Evolutionary conservation across 495 filamentous ascomycete genomes (phyloP), one percentile per base, ranked within the genome.

Genomic region (Hypoxylon fragiforme): DNA sequence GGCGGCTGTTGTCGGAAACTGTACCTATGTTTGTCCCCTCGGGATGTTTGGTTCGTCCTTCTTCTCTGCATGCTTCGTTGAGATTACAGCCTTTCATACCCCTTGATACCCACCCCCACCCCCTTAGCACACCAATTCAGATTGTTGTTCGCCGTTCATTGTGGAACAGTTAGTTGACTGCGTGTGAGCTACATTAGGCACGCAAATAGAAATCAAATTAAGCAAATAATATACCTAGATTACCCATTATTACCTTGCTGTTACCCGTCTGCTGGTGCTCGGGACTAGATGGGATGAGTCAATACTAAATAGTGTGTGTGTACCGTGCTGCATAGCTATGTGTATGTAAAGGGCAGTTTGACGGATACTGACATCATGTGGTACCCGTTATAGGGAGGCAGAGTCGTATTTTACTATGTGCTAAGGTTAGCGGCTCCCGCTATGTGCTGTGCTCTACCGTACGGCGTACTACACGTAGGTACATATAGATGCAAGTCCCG

Each of bases 71-170:
- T 40, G 41, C 26, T 48, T 40, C 48, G 31, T 42, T 50, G 46
- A 51, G 46, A 56, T 52, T 56, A 47, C 42, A 48, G 30, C 22
- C n/a, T n/a, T 35, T 12, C 55, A 52, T 47, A 48, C 53, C 44
- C 48, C 56, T 48, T 35, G 48, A 62, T 62, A 62, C 58, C 58
- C n/a, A n/a, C n/a, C n/a, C n/a, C n/a, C n/a, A n/a, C n/a, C n/a
- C n/a, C 57, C 41, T 39, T 5, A n/a, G 13, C 2, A 32, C 38
- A 36, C 37, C 34, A n/a, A 50, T 46, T 48, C 57, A 62, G 52
- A 57, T 47, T 49, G 48, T 14, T 32, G 43, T 31, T 9, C 2
- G 19, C 31, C 50, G 54, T 50, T 32, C 32, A 31, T 36, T 50
- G 37, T 38, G 31, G n/a, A 37, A 14, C 24, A 35, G 40, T 36